Conservation (phyloP, 139 green algal species). For the Closterium sp. region DNA sequence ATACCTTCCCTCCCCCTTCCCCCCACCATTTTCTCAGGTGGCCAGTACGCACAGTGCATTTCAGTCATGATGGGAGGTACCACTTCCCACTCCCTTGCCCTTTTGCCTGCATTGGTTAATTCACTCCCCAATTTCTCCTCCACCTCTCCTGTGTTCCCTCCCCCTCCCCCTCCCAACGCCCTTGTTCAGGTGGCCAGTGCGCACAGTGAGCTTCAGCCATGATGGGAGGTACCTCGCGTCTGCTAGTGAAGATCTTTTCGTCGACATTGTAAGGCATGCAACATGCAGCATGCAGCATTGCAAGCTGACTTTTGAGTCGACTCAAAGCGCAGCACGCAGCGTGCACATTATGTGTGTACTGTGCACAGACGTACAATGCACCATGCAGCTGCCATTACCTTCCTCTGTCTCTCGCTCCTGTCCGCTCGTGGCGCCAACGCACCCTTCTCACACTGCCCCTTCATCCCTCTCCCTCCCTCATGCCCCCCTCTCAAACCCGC, state of each 20-base stretch:
- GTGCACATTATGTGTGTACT: not conserved
- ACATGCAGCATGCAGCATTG: not conserved
- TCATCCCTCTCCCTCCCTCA: no score
- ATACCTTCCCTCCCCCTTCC: no score
- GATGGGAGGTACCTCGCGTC: constrained; percentile 45
- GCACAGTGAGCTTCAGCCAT: constrained; percentile 46
- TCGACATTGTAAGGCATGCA: constrained; percentile 40
- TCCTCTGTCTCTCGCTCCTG: not conserved
- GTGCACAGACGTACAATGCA: not conserved
- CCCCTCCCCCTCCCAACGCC: constrained; percentile 18
- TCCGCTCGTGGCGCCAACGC: no score
- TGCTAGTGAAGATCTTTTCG: constrained; percentile 41
- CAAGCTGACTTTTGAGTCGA: no score
- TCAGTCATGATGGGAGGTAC: no score
- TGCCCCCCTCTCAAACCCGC: no score
- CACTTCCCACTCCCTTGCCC: constrained; percentile 9
- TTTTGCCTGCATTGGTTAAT: no score
- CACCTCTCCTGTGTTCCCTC: not conserved
- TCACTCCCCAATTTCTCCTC: not conserved
- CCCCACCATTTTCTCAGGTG: not conserved
- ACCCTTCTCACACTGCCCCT: no score
- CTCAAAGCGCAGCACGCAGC: no score
- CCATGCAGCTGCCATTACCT: not conserved
- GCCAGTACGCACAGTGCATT: no score
- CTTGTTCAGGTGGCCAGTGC: constrained; percentile 15